Evolutionary conservation across 768 basidiomycete genomes (phyloP), one percentile per base, ranked within the genome.

Genomic region (Boletus subparvulus): DNA sequence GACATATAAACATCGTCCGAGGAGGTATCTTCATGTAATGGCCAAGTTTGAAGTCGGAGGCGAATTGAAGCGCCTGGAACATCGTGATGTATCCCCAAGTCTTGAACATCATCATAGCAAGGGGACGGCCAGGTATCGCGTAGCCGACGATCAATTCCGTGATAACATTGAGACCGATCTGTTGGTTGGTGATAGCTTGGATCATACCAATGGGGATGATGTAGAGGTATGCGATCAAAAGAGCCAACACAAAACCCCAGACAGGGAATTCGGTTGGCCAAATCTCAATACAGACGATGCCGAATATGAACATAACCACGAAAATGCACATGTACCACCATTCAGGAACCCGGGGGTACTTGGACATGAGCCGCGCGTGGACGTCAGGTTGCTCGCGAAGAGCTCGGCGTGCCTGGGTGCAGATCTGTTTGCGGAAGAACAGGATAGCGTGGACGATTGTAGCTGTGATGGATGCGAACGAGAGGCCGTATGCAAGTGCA

Each of bases 31-130:
- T 81, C 80, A 85, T 86, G 75, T 77, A 87, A 72, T 89, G 86
- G 44, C 88, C 88, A 19, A 90, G 79, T 71, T 90, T 90, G 69
- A 90, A 85, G 68, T 90, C 88, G 47, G 81, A 80, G 16, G 86
- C 81, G 66, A 89, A 88, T 57, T 81, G 80, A 70, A 88, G 78
- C 3, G 84, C 87, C 74, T 80, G 80, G 40, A 76, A 71, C 83
- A 86, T 82, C 6, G 84, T 83, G 44, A 85, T 80, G 65, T 87
- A 88, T 9, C 83, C 85, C 73, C 80, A 87, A 4, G 80, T 86
- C 74, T 86, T 86, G 77, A 85, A 87, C 80, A 88, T 82, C 86
- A 89, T 87, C 82, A 87, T 84, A 2, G 88, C 87, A 56, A 88
- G 79, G 6, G 90, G 87, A 56, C 79, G 81, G 10, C 89, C 88